phyloP scores from a whole-genome alignment of 1,284 basidiomycete species.

The Sanguinoderma infundibulare region DNA sequence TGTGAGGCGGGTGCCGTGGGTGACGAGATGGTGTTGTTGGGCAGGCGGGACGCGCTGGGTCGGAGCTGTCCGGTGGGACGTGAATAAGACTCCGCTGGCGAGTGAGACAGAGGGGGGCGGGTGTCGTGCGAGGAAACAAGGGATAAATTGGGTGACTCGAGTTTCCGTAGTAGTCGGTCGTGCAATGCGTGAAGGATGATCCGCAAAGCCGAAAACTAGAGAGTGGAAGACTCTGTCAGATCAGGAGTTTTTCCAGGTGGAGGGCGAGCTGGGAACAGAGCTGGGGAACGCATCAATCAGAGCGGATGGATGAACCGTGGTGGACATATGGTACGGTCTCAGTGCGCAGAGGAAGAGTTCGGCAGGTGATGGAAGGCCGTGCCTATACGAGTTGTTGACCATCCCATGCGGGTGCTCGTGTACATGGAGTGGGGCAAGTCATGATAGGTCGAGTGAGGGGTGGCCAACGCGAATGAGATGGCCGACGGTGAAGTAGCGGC shows the following conservation, averaged over 20 bases:
- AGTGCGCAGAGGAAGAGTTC: slow-evolving; percentile 39
- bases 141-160: background rate
- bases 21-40: background rate
- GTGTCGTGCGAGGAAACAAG: background rate
- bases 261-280: slow-evolving; percentile 8
- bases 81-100: too few species aligned
- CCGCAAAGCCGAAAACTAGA: background rate
- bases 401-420: slow-evolving; percentile 67
- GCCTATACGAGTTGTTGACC: slow-evolving; percentile 89
- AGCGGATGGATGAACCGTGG: slow-evolving; percentile 31
- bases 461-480: slow-evolving; percentile 49
- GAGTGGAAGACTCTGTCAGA: background rate
- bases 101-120: too few species aligned
- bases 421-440: slow-evolving; percentile 47
- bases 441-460: slow-evolving; percentile 68
- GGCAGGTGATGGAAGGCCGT: slow-evolving; percentile 53
- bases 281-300: slow-evolving; percentile 26
- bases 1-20: slow-evolving; percentile 6
- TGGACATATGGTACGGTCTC: slow-evolving; percentile 76
- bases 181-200: too few species aligned
- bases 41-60: background rate
- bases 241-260: slow-evolving; percentile 5
- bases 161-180: too few species aligned
- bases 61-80: too few species aligned
- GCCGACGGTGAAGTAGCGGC: too few species aligned